Conservation (phyloP, 805 yeast genomes). For the Hanseniaspora guilliermondii region DNA sequence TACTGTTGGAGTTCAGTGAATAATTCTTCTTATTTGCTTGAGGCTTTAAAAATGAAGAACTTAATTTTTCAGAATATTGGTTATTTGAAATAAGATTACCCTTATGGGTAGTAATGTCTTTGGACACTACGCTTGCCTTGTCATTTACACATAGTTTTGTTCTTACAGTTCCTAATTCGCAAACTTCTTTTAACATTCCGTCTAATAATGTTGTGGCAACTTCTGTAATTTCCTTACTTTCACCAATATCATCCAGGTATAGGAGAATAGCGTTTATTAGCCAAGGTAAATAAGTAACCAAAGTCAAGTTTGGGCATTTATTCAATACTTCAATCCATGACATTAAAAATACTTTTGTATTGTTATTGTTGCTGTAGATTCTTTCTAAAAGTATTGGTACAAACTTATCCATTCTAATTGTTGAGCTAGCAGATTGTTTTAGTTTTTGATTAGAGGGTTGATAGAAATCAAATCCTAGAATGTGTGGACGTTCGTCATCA, state of each 20-base stretch:
- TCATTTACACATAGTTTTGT: slow-evolving; percentile 31
- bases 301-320: slow-evolving; percentile 81
- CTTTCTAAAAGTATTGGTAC: slow-evolving; percentile 86
- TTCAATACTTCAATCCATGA: slow-evolving; percentile 90
- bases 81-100: neutral
- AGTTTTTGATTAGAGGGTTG: slow-evolving; percentile 4
- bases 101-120: neutral
- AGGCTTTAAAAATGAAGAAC: neutral
- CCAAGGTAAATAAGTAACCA: slow-evolving; percentile 77
- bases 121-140: neutral
- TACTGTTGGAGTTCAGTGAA: slow-evolving; percentile 17
- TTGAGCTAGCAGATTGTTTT: neutral
- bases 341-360: slow-evolving; percentile 78
- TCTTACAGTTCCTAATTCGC: slow-evolving; percentile 60
- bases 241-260: slow-evolving; percentile 22
- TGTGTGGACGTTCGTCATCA: slow-evolving; percentile 8
- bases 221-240: slow-evolving; percentile 65
- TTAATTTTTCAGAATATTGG: neutral
- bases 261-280: slow-evolving; percentile 51
- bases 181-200: slow-evolving; percentile 66
- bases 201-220: slow-evolving; percentile 72
- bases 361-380: slow-evolving; percentile 84
- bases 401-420: slow-evolving; percentile 39
- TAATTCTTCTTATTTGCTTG: neutral
- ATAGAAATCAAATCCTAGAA: slow-evolving; percentile 3